phyloP scores from a whole-genome alignment of 1,139 yeast genomes.

The Kodamaea plutei region DNA sequence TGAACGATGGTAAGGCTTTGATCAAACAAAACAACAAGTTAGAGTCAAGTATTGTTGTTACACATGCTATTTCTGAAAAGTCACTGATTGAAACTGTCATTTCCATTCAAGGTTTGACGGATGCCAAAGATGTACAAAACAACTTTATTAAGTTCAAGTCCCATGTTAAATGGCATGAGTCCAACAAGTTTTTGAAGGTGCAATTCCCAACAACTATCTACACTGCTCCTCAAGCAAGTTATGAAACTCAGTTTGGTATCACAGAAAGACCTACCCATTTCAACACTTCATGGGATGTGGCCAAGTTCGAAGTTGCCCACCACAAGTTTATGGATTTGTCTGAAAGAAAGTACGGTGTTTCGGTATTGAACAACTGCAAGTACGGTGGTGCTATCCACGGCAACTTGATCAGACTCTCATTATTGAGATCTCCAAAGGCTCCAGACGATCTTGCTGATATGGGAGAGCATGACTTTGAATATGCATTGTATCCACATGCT shows the following conservation, averaged over 20 bases:
- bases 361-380: slow-evolving; percentile 77
- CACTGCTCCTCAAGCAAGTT: slow-evolving; percentile 65
- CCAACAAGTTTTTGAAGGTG: slow-evolving; percentile 83
- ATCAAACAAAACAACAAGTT: slow-evolving; percentile 54
- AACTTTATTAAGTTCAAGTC: slow-evolving; percentile 52
- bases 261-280: slow-evolving; percentile 91
- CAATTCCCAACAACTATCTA: slow-evolving; percentile 88
- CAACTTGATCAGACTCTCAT: slow-evolving; percentile 75
- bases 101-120: slow-evolving; percentile 57
- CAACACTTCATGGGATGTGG: slow-evolving; percentile 94
- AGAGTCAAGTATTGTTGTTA: slow-evolving; percentile 58
- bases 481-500: slow-evolving; percentile 78
- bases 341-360: slow-evolving; percentile 83
- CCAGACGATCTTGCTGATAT: slow-evolving; percentile 94
- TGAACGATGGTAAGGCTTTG: slow-evolving; percentile 40
- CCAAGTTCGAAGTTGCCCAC: slow-evolving; percentile 92
- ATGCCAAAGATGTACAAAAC: slow-evolving; percentile 28
- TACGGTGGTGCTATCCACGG: slow-evolving; percentile 94
- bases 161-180: slow-evolving; percentile 82
- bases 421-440: slow-evolving; percentile 80
- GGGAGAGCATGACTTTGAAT: slow-evolving; percentile 80
- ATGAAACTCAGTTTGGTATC: slow-evolving; percentile 90
- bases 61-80: slow-evolving; percentile 50
- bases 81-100: slow-evolving; percentile 67
- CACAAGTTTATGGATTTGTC: slow-evolving; percentile 92